Evolutionary conservation across 1,139 yeast genomes (phyloP).

Genomic region (Debaryomycetaceae sp.): DNA sequence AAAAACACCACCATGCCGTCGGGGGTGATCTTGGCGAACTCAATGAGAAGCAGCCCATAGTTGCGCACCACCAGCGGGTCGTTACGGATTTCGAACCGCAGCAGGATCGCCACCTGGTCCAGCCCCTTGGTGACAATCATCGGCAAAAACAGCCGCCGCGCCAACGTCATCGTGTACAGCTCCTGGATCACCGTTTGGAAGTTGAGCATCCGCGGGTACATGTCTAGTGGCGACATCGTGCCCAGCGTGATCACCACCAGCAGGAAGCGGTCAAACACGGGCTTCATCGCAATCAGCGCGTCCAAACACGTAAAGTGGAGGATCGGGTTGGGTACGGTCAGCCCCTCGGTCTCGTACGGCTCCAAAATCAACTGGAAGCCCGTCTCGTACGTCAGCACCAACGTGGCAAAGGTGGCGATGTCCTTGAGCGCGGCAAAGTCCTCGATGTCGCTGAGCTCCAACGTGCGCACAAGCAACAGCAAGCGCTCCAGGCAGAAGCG

Average conservation of each 20-base stretch:
- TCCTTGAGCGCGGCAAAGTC: conserved; percentile 92
- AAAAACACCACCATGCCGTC: conserved; percentile 98
- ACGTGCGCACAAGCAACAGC: conserved; percentile 79
- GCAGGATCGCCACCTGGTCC: conserved; percentile 94
- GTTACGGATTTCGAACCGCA: conserved; percentile 93
- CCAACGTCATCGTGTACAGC: conserved; percentile 92
- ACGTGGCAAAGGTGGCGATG: conserved; percentile 93
- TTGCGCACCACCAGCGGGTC: conserved; percentile 97
- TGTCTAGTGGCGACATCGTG: conserved; percentile 94
- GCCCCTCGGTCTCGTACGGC: conserved; percentile 94
- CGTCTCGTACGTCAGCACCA: conserved; percentile 88
- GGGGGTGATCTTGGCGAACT: conserved; percentile 92
- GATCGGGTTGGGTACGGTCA: conserved; percentile 98
- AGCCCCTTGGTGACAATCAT: conserved; percentile 96
- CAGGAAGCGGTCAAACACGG: conserved; percentile 91
- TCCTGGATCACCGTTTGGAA: conserved; percentile 93
- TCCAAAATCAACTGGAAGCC: conserved; percentile 91
- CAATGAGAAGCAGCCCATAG: conserved; percentile 88
- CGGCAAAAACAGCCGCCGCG: conserved; percentile 89
- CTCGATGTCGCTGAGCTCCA: conserved; percentile 84
- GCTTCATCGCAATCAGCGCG: conserved; percentile 96
- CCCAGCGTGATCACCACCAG: conserved; percentile 96
- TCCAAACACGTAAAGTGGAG: conserved; percentile 90
- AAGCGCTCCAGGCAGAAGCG: conserved; percentile 89
- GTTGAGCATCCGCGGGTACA: conserved; percentile 97